Base-by-base conservation (phyloP, 495 filamentous ascomycete species). In the Talaromyces proteolyticus region DNA sequence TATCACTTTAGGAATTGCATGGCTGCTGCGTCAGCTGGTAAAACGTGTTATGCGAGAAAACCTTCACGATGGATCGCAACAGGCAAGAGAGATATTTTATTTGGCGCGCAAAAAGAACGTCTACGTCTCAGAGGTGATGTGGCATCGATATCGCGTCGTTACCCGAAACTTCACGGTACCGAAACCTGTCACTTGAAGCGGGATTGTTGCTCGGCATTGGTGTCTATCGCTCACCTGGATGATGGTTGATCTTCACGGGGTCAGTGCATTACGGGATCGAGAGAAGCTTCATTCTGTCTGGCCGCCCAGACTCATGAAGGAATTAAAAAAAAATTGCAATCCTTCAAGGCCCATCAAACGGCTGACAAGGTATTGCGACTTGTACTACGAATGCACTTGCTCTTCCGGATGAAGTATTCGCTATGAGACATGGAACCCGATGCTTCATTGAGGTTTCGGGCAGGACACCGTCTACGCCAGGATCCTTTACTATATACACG, bases 31-130 rank as follows among this genome's bases (percentile, higher is more conserved):
- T 52, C 51, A 6, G 62, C 61, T 43, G 65, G 66, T 14, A 69
- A 69, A 54, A 74, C 42, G 63, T 74, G 7, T 56, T 75, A 0
- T 74, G 67, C 48, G 70, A 74, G 56, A 74, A 76, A 51, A 40
- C 69, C 0, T 67, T 76, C 44, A 61, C 64, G 5, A 44, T 74
- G 16, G 74, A 65, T n/a, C 37, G 57, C 64, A 10, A 51, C 57
- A 75, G 42, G 61, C 67, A 6, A 47, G 57, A 42, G 62, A 70
- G 44, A 54, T 76, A 3, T 61, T 74, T 38, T 54, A 59, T 17
- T 65, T 69, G 0, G 72, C 73, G 3, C 62, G 58, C 42, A 49
- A 50, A 29, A 73, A 73, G 45, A 61, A 67, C 1, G 20, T 22
- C 40, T 76, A 63, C 53, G 44, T 74, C 25, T 64, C 69, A 49